Evolutionary conservation across 2,329 filamentous ascomycete species (phyloP).

Genomic region (Knufia petricola): DNA sequence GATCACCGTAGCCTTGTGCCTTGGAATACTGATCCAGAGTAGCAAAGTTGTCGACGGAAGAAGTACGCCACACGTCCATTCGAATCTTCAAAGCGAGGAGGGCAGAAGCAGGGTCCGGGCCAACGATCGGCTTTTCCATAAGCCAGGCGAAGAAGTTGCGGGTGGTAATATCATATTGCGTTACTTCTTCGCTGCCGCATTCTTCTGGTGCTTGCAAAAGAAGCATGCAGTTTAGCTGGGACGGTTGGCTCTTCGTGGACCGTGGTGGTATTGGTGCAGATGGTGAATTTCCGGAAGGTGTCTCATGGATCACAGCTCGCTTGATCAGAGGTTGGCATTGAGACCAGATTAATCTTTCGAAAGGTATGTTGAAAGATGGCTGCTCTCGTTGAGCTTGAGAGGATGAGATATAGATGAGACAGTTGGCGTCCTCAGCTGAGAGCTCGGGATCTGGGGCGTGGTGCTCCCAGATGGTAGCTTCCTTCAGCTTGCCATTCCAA

Average conservation of each 20-base stretch:
- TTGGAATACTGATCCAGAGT: constrained; percentile 6
- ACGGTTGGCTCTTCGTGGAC: neutral
- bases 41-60: neutral
- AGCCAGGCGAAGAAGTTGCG: constrained; percentile 70
- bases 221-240: constrained; percentile 40
- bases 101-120: constrained; percentile 30
- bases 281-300: constrained; percentile 17
- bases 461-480: constrained; percentile 34
- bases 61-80: constrained; percentile 9
- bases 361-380: constrained; percentile 59
- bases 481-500: constrained; percentile 31
- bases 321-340: constrained; percentile 53
- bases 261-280: constrained; percentile 3
- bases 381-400: constrained; percentile 55
- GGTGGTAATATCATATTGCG: constrained; percentile 56
- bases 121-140: constrained; percentile 56
- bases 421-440: constrained; percentile 59
- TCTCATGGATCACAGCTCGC: constrained; percentile 12
- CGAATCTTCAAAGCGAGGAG: constrained; percentile 8
- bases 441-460: constrained; percentile 52
- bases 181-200: constrained; percentile 45
- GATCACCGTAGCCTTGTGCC: constrained; percentile 8
- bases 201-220: constrained; percentile 58
- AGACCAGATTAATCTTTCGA: constrained; percentile 45
- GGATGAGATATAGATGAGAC: constrained; percentile 59